A percentile compares a stretch with the other conserved stretches of the same genome.
These are phyloP conservation scores for Russula abietina DNA, from an alignment of 768 basidiomycete species.

Conservation along the genomic window DNA sequence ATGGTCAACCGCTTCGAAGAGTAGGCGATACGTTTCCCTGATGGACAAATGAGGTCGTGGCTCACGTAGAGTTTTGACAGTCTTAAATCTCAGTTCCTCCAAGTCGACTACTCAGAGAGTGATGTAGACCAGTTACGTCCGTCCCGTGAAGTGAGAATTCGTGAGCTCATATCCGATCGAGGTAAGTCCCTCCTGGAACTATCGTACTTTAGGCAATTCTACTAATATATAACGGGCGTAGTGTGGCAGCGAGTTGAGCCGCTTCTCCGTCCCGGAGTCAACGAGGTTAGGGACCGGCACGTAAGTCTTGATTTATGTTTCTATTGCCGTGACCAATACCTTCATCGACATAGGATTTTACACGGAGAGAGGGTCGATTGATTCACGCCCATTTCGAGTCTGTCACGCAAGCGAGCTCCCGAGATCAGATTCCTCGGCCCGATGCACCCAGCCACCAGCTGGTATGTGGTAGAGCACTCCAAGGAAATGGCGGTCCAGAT, in stretches of 20 bases:
- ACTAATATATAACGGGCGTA: neutral
- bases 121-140: slow-evolving; percentile 8
- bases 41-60: neutral
- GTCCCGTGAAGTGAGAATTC: slow-evolving; percentile 13
- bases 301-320: too few relatives aligned
- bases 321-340: too few relatives aligned
- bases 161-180: slow-evolving; percentile 17
- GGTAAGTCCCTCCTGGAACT: neutral
- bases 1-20: slow-evolving; percentile 15
- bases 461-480: too few relatives aligned
- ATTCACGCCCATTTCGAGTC: too few relatives aligned
- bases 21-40: neutral
- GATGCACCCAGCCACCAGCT: too few relatives aligned
- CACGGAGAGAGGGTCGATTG: too few relatives aligned
- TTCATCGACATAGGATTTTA: too few relatives aligned
- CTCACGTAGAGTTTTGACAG: slow-evolving; percentile 1
- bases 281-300: too few relatives aligned
- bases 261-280: neutral
- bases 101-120: neutral
- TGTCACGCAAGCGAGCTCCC: too few relatives aligned
- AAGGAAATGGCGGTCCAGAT: too few relatives aligned
- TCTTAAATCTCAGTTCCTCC: slow-evolving; percentile 6
- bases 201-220: too few relatives aligned
- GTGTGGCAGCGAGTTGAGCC: slow-evolving; percentile 14
- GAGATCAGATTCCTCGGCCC: too few relatives aligned